phyloP scores from a whole-genome alignment of 805 yeast species.

The Cyberlindnera petersonii region DNA sequence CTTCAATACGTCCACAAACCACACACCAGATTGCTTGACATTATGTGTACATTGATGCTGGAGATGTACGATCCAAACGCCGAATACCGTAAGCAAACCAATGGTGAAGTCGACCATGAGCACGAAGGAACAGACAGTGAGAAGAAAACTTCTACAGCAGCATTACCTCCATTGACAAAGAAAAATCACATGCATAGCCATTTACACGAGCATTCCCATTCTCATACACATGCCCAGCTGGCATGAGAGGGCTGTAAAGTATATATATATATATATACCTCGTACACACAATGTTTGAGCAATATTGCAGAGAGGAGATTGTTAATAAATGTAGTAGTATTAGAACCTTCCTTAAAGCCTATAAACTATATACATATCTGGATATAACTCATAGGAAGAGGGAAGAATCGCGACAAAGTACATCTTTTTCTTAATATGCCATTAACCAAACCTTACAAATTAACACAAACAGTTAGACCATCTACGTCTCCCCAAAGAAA shows the following conservation, averaged over 20 bases:
- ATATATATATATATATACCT: too few relatives aligned
- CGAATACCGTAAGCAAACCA: conserved; percentile 2
- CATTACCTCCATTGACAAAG: neutral
- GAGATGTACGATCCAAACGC: conserved; percentile 19
- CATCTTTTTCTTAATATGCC: too few relatives aligned
- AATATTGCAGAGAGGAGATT: too few relatives aligned
- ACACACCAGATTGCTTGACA: conserved; percentile 22
- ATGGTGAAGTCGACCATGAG: neutral
- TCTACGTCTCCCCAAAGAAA: too few relatives aligned
- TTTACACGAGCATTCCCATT: conserved; percentile 1
- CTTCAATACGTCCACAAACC: conserved; percentile 22
- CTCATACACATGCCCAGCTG: conserved; percentile 5
- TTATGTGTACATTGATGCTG: conserved; percentile 18
- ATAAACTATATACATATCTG: too few relatives aligned
- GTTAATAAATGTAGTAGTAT: too few relatives aligned
- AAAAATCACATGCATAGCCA: conserved; percentile 1
- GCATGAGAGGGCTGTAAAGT: too few relatives aligned
- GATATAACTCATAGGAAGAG: too few relatives aligned
- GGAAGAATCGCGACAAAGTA: too few relatives aligned
- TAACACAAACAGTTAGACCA: neutral
- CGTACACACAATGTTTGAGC: too few relatives aligned
- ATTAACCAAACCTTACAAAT: too few relatives aligned
- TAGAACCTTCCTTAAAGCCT: too few relatives aligned
- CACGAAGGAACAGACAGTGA: neutral
- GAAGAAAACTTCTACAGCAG: neutral